phyloP scores from a whole-genome alignment of 306 rosid genomes.

The Carpinus fangiana region DNA sequence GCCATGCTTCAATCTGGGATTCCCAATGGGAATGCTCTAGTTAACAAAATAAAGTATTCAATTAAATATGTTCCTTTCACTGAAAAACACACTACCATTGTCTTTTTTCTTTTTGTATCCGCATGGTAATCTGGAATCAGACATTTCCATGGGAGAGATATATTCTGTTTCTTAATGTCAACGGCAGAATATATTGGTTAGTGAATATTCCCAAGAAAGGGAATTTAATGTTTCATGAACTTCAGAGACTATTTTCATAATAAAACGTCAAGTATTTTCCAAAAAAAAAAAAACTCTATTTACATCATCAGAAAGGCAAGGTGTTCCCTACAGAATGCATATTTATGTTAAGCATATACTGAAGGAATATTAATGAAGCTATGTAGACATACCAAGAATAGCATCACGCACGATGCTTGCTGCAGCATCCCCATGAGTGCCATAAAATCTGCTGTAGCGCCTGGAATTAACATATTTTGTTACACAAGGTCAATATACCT shows the following conservation, averaged over 20 bases:
- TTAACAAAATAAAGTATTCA: slow-evolving; percentile 1
- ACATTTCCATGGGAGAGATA: background rate
- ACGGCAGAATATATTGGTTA: background rate
- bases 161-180: background rate
- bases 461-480: slow-evolving; percentile 46
- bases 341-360: background rate
- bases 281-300: background rate
- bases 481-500: background rate
- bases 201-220: background rate
- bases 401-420: slow-evolving; percentile 88
- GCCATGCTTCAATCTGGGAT: slow-evolving; percentile 90
- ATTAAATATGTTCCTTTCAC: background rate
- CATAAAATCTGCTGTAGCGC: slow-evolving; percentile 90
- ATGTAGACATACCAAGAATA: slow-evolving; percentile 51
- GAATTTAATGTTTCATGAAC: background rate
- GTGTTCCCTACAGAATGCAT: background rate
- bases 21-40: slow-evolving; percentile 80
- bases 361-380: slow-evolving; percentile 21
- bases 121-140: background rate
- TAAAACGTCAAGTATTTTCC: background rate
- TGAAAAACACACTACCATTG: slow-evolving; percentile 10
- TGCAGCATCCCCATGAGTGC: slow-evolving; percentile 76
- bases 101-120: too few relatives aligned
- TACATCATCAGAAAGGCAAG: background rate
- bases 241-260: background rate